Evolutionary conservation across 1,284 basidiomycete species (phyloP).

Genomic region (Apiotrichum montevideense): DNA sequence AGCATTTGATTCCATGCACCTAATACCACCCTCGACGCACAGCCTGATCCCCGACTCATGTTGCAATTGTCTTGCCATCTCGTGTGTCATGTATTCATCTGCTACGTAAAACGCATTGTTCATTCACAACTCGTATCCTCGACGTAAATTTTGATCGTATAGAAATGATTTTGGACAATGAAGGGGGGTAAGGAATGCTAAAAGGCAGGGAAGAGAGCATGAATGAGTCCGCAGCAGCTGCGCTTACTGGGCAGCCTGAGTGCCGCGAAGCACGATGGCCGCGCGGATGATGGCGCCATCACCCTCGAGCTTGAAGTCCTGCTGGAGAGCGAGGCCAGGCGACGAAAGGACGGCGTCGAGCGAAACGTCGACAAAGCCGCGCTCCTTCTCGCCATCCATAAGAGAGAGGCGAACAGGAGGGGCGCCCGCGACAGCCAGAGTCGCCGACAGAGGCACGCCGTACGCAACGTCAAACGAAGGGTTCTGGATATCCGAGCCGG

Average conservation of each 20-base stretch:
- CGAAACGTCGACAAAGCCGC: constrained; percentile 3
- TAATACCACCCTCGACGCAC: too few species aligned
- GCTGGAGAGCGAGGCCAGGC: constrained; percentile 1
- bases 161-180: too few species aligned
- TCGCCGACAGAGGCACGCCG: constrained; percentile 4
- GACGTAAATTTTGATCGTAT: too few species aligned
- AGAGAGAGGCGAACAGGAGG: constrained; percentile 6
- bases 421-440: constrained; percentile 3
- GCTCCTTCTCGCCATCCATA: constrained; percentile 12
- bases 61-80: too few species aligned
- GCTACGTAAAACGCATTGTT: too few species aligned
- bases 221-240: neutral
- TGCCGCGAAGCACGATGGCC: constrained; percentile 5
- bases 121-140: too few species aligned
- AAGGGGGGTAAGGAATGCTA: too few species aligned
- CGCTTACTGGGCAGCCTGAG: neutral
- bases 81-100: too few species aligned
- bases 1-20: too few species aligned
- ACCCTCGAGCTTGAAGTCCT: constrained; percentile 5
- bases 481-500: constrained; percentile 14
- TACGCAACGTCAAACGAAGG: constrained; percentile 9
- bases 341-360: constrained; percentile 7
- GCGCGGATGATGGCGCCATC: constrained; percentile 7
- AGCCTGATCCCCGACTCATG: too few species aligned
- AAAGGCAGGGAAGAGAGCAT: too few species aligned